Base-by-base conservation (phyloP, 2,329 filamentous ascomycete species). In the Zymoseptoria ardabiliae region DNA sequence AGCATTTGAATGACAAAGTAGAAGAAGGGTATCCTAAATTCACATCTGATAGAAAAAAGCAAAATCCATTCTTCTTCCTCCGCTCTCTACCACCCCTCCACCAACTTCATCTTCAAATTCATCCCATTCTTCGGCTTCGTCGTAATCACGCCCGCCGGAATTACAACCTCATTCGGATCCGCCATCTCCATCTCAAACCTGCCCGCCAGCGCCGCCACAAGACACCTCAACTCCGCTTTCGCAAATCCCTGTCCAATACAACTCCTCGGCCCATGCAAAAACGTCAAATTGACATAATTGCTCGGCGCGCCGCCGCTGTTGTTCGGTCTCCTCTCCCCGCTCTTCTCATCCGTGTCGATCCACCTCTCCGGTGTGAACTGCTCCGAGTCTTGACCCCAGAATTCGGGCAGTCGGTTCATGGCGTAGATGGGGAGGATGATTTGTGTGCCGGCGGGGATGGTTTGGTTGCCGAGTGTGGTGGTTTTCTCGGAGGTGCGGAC, bases 201-300 rank as follows among this genome's bases (percentile, higher is more conserved):
- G 2, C 65, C 61, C n/a, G 68, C 61, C 35, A 70, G 62, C 4
- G 66, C 68, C n/a, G 69, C 69, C 30, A 71, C 58, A 48, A 72
- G 23, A 58, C 64, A 68, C 41, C 68, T 66, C 56, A 71, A 53
- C 56, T 72, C 70, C 0, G 69, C 69, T 53, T 67, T 65, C 0
- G 91, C 89, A 74, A 96, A 96, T 1, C 80, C 80, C 72, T 86
- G 82, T 0, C 91, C 91, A 66, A 96, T 95, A 71, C 91, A 96
- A 70, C 87, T 89, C 59, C 91, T 78, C 1, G 90, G 90, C 0
- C 91, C 91, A 52, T 66, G 67, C 50, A 67, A 61, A 57, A 68
- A 68, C 3, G 66, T 67, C 19, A 68, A 56, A 22, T 65, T 63
- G 10, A 59, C 63, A 51, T 64, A 67, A 48, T 65, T 66, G 54